phyloP scores from a whole-genome alignment of 306 rosid genomes.

The Mimosa pudica region DNA sequence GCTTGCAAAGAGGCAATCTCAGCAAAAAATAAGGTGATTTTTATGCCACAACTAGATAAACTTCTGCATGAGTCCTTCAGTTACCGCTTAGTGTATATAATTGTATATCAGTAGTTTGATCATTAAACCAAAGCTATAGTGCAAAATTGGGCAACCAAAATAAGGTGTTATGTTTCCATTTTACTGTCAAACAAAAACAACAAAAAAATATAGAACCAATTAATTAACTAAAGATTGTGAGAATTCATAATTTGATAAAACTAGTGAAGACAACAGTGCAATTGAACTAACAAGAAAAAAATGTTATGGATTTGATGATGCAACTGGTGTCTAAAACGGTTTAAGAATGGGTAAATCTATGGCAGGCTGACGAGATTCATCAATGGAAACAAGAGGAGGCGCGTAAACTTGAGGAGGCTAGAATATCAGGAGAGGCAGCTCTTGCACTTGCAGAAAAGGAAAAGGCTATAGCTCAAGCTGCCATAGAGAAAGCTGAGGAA shows the following conservation, averaged over 20 bases:
- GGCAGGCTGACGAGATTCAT: slow-evolving; percentile 77
- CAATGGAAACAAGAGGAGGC: slow-evolving; percentile 80
- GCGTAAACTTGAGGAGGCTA: slow-evolving; percentile 60
- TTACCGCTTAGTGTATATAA: neutral
- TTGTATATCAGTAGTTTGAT: neutral
- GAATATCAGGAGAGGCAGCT: slow-evolving; percentile 83
- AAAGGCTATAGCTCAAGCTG: slow-evolving; percentile 87
- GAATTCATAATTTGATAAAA: neutral
- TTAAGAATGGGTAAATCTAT: slow-evolving; percentile 24
- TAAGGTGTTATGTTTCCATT: neutral
- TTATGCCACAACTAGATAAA: slow-evolving; percentile 7
- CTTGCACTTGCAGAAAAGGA: slow-evolving; percentile 84
- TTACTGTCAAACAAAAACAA: neutral
- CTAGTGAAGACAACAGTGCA: neutral
- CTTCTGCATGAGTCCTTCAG: neutral
- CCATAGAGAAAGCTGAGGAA: slow-evolving; percentile 78
- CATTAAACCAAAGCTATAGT: neutral
- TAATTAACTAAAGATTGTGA: neutral
- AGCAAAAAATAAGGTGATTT: slow-evolving; percentile 80
- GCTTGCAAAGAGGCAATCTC: slow-evolving; percentile 98
- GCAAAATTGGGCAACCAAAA: neutral
- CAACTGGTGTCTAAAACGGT: neutral
- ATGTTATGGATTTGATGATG: slow-evolving; percentile 12
- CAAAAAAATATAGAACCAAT: neutral
- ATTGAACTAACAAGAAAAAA: slow-evolving; percentile 2